phyloP scores from a whole-genome alignment of 176 grass and related monocot genomes.

The Zizania latifolia region DNA sequence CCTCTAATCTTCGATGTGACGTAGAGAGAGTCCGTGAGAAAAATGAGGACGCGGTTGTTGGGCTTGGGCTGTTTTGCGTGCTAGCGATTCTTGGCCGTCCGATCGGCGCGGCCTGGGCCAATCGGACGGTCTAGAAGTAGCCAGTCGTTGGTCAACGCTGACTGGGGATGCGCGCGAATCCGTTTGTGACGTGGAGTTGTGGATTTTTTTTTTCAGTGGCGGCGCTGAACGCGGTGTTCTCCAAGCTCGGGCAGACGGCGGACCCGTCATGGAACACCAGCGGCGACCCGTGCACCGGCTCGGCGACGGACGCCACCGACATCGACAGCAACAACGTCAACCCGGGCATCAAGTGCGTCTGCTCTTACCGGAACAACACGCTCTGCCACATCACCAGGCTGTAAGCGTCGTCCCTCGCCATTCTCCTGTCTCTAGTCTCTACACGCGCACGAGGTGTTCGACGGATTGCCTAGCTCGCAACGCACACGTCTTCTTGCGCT shows the following conservation, averaged over 20 bases:
- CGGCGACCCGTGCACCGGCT: constrained; percentile 80
- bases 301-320: constrained; percentile 40
- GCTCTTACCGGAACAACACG: constrained; percentile 35
- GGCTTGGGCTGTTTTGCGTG: too few species aligned
- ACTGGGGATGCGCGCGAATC: too few species aligned
- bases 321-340: constrained; percentile 38
- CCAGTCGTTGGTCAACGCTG: too few species aligned
- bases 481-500: neutral
- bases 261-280: constrained; percentile 72
- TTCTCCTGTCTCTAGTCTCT: neutral
- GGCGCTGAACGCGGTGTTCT: constrained; percentile 64
- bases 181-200: neutral
- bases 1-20: too few species aligned
- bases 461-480: neutral
- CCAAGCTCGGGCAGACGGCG: constrained; percentile 37
- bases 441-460: neutral
- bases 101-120: neutral
- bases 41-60: too few species aligned
- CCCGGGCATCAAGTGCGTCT: constrained; percentile 59
- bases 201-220: constrained; percentile 48
- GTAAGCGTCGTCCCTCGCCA: constrained; percentile 21
- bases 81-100: neutral
- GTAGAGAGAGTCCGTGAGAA: too few species aligned
- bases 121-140: too few species aligned
- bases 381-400: constrained; percentile 65